Percentiles rank a stretch among this genome's conserved stretches.
These are phyloP conservation scores for Prunella vulgaris DNA, from an alignment of 257 asterid species.

Conservation along the genomic window DNA sequence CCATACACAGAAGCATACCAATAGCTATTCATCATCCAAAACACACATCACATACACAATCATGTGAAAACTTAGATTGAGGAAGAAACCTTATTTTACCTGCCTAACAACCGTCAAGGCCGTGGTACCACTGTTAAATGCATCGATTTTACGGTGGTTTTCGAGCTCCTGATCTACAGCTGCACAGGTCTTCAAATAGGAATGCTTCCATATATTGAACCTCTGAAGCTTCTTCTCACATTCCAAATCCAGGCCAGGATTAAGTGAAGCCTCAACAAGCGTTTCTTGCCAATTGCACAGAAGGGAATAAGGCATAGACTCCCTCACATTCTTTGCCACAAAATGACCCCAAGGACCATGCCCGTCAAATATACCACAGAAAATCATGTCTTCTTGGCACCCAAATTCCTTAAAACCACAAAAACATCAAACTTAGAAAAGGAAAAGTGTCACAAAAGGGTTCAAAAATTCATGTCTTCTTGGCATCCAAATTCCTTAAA, in stretches of 20 bases:
- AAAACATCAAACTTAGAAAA: not conserved
- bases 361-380: slow-evolving; percentile 96
- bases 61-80: not conserved
- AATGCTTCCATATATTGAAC: slow-evolving; percentile 75
- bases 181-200: slow-evolving; percentile 82
- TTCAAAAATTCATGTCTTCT: slow-evolving; percentile 52
- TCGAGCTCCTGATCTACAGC: slow-evolving; percentile 77
- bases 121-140: slow-evolving; percentile 86
- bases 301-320: slow-evolving; percentile 65
- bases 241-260: slow-evolving; percentile 45
- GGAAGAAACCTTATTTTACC: slow-evolving; percentile 34
- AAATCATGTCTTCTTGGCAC: slow-evolving; percentile 87
- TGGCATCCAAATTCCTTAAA: slow-evolving; percentile 89
- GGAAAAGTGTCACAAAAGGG: not conserved
- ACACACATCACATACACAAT: not conserved
- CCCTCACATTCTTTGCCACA: slow-evolving; percentile 83
- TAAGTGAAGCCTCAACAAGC: slow-evolving; percentile 55
- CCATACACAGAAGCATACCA: too few relatives aligned
- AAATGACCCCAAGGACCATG: slow-evolving; percentile 98
- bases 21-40: too few relatives aligned
- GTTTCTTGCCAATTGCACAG: slow-evolving; percentile 78
- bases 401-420: slow-evolving; percentile 64
- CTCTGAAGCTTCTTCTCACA: slow-evolving; percentile 49
- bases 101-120: slow-evolving; percentile 83
- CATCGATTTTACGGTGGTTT: slow-evolving; percentile 63